Percentiles rank a stretch among this genome's conserved stretches.
These are phyloP conservation scores for Quercus robur DNA, from an alignment of 306 rosid species.

Conservation along the genomic window DNA sequence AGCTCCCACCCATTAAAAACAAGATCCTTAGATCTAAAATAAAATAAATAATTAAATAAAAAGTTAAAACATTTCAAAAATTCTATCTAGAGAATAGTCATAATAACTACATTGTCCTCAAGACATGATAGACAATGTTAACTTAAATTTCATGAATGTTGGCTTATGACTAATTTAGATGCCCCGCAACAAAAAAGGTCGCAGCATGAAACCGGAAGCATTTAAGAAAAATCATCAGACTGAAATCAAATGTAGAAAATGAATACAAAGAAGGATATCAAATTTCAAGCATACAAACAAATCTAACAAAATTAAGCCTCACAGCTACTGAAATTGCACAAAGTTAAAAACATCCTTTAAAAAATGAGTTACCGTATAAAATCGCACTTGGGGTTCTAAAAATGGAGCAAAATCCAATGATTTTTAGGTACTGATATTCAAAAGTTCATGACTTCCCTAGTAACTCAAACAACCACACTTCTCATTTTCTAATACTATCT, in stretches of 20 bases:
- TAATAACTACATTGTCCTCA: no score
- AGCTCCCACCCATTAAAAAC: background rate
- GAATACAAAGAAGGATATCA: background rate
- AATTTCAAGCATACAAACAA: background rate
- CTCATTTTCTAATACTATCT: background rate
- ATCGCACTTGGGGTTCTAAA: background rate
- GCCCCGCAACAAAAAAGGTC: background rate
- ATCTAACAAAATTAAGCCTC: background rate
- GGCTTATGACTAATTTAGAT: background rate
- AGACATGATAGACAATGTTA: no score
- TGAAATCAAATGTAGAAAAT: background rate
- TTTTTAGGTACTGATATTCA: background rate
- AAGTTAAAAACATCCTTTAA: slow-evolving; percentile 11
- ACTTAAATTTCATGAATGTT: background rate
- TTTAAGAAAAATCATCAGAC: background rate
- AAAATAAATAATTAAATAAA: no score
- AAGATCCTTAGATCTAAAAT: no score
- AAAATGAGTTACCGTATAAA: background rate
- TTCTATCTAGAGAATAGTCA: background rate
- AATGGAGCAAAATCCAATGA: background rate
- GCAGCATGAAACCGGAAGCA: background rate
- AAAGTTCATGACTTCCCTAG: background rate
- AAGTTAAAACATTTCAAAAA: background rate
- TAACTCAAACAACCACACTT: background rate
- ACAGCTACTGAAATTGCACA: background rate